Base-by-base conservation (phyloP, 2,329 filamentous ascomycete genomes). In the Fusarium protoensiforme region DNA sequence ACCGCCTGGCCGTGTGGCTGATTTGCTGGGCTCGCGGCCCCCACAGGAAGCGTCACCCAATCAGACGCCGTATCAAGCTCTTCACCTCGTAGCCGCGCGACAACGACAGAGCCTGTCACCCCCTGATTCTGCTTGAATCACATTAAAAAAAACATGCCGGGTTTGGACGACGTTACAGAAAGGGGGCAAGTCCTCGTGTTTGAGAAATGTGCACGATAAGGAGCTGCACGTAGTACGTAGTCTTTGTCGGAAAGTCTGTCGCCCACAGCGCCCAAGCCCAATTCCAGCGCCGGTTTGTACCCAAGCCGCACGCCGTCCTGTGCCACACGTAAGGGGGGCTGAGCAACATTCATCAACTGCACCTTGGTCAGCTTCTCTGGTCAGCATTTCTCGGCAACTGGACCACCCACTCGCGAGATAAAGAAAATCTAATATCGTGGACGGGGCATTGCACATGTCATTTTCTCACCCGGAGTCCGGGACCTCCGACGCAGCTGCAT, bases 71-170 rank as follows among this genome's bases (percentile, higher is more conserved):
- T 43, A 72, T 61, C 65, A 58, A 61, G 58, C 53, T 61, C 20
- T 62, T 20, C 41, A 70, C 36, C 43, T 58, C 57, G 59, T 78
- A 78, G 76, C 76, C 76, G 76, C 76, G 76, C 76, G 76, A 78
- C 76, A 77, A 78, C 61, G 57, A 75, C 68, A 63, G 43, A 65
- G 20, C 58, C 31, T 27, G 51, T 38, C 51, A 61, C 58, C 71
- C 71, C 65, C 69, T 68, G 39, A 64, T 29, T 65, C 27, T 60
- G 27, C 60, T 51, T 57, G 35, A 43, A 64, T 65, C 48, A 53
- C 68, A 65, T 36, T 24, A 29, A 39, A 60, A 56, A 51, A 56
- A 69, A 67, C 60, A 48, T 69, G 69, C 57, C 38, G 59, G 65
- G 51, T 75, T 51, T 43, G 7, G 36, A 54, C 10, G 36, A 54